Conservation (phyloP, 192 early-diverging fungal genomes). For the Backusella parvicylindrica region DNA sequence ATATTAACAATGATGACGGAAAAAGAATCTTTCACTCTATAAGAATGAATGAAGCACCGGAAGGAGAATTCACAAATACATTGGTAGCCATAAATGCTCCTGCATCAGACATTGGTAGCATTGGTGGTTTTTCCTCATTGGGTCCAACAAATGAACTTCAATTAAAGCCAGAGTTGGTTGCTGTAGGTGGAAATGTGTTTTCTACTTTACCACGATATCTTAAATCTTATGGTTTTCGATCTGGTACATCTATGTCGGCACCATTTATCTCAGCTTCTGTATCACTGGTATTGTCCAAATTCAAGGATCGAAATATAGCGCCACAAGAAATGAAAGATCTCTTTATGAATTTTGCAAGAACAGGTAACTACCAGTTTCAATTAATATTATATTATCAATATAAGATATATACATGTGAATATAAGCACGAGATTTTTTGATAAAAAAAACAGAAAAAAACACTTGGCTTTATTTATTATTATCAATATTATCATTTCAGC, state of each 20-base stretch:
- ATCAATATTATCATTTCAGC: neutral
- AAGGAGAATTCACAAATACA: conserved; percentile 14
- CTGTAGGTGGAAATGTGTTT: conserved; percentile 49
- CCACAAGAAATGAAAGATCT: conserved; percentile 11
- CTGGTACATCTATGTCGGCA: conserved; percentile 58
- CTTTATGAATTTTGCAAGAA: conserved; percentile 28
- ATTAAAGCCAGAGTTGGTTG: conserved; percentile 45
- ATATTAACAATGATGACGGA: conserved; percentile 6
- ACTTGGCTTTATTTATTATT: neutral
- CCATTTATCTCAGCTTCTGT: conserved; percentile 48
- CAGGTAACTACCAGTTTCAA: conserved; percentile 12
- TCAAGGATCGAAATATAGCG: neutral
- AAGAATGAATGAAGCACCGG: neutral
- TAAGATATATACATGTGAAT: neutral
- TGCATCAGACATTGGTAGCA: neutral
- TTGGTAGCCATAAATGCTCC: conserved; percentile 7
- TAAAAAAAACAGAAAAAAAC: neutral
- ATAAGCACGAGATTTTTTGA: neutral
- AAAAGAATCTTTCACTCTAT: neutral
- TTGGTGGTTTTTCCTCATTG: conserved; percentile 68
- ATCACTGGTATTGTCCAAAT: conserved; percentile 36
- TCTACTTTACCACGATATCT: conserved; percentile 40
- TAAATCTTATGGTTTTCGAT: conserved; percentile 38
- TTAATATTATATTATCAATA: neutral
- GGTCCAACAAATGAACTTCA: conserved; percentile 72